Base-by-base conservation (phyloP, 495 filamentous ascomycete genomes). In the Lophiostoma macrostomum region DNA sequence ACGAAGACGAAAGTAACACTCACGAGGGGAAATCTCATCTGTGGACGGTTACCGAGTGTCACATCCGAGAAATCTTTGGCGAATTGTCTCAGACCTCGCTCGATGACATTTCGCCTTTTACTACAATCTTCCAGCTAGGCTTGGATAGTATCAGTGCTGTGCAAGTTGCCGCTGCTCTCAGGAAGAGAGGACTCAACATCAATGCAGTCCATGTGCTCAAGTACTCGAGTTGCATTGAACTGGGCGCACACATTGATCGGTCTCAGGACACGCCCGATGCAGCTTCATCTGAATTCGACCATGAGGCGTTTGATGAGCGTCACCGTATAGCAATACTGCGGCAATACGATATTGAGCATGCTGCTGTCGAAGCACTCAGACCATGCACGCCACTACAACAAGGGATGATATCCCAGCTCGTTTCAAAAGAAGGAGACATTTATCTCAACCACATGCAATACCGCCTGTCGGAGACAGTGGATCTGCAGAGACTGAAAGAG, bases 131-230 rank as follows among this genome's bases (percentile, higher is more conserved):
- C 48, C 70, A 66, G 36, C 59, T 73, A 4, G 72, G 72, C 1
- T 53, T 74, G 1, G 72, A 74, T 46, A 74, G 72, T 36, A 66
- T 74, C 28, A 73, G 66, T 47, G 72, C 72, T n/a, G 65, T 67
- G 28, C 69, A 73, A 47, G 40, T 74, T 34, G 70, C 72, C 3
- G 30, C 65, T 1, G 24, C 34, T 18, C 61, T 74, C 1, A 51
- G 70, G 30, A 56, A 50, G 22, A 30, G 46, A n/a, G 68, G 64
- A 4, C 66, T 71, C 10, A 48, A 69, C 3, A 68, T 88, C 10
- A 71, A 75, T 4, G 80, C 83, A 0, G 75, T 78, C 22, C 86
- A 93, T 59, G 79, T 95, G 25, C 74, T 95, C 10, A 78, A 85
- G 61, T 71, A 78, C 46, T 74, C 74, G 1, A 83, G 73, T 0